Conservation (phyloP, 495 filamentous ascomycete genomes). For the Penicillium pancosmium region DNA sequence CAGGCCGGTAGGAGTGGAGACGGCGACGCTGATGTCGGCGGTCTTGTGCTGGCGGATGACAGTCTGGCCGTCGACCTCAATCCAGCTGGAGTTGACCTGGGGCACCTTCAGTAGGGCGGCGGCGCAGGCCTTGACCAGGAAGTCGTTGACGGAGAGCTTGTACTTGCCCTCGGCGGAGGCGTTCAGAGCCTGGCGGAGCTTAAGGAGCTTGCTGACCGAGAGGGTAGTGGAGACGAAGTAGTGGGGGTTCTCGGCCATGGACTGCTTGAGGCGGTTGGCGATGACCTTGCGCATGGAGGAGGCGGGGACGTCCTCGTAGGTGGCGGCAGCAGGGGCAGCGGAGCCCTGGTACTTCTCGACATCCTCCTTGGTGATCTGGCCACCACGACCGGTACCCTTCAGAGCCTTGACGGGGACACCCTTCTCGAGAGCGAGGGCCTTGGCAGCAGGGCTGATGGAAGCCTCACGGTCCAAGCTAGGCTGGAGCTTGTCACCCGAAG, state of each 20-base stretch:
- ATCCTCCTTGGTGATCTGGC: conserved; percentile 88
- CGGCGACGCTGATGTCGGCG: conserved; percentile 91
- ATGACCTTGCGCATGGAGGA: conserved; percentile 98
- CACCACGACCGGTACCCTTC: conserved; percentile 86
- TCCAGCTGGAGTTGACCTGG: conserved; percentile 94
- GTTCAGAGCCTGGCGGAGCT: conserved; percentile 94
- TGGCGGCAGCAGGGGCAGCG: conserved; percentile 56
- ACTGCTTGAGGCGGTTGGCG: conserved; percentile 86
- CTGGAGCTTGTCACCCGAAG: conserved; percentile 76
- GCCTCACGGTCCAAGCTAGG: conserved; percentile 80
- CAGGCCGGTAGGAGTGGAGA: conserved; percentile 89
- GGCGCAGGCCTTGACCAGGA: conserved; percentile 94
- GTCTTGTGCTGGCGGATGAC: conserved; percentile 90
- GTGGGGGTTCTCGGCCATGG: conserved; percentile 90
- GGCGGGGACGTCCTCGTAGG: conserved; percentile 83
- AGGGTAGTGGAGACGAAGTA: conserved; percentile 91
- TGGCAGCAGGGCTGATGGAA: conserved; percentile 70
- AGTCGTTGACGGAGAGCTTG: conserved; percentile 99
- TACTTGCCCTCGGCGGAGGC: conserved; percentile 84
- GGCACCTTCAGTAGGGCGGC: conserved; percentile 91
- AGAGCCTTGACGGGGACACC: conserved; percentile 76
- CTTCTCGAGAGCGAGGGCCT: conserved; percentile 82
- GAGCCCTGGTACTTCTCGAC: conserved; percentile 78
- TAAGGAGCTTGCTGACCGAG: conserved; percentile 91
- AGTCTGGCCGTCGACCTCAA: conserved; percentile 68